Evolutionary conservation across 2,329 filamentous ascomycete species (phyloP), one percentile per base, ranked within the genome.

Genomic region (Tolypocladium pustulatum): DNA sequence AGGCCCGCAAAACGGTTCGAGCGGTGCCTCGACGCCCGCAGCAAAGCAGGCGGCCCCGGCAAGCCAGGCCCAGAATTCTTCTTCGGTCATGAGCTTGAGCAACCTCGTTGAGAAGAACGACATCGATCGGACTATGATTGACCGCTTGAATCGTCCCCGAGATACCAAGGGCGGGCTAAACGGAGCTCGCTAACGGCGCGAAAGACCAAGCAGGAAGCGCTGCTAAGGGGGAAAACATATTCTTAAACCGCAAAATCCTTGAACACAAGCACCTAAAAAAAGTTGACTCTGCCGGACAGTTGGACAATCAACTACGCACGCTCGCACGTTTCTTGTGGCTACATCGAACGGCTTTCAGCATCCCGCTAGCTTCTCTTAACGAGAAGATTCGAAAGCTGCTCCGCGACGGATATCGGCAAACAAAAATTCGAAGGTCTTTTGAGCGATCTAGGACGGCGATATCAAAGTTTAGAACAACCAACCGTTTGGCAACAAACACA

Each of bases 41-140:
- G 69, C 67, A 65, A 57, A 34, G 38, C 68, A 60, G 61, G 22
- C 66, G 57, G 38, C 61, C 58, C 34, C 62, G 57, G 13, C 66
- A 61, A 55, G 58, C 55, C 61, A 61, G 30, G 64, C 66, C 58
- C 64, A 65, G 55, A 65, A 63, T 37, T 63, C 67, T 17, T 57
- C 66, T 13, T 80, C 78, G n/a, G 74, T 80, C 27, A 82, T 82
- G 79, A 82, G 78, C 64, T 65, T 81, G 46, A 78, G 76, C 65
- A 80, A 78, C 59, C 69, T 81, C 61, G 76, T 81, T 66, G 79
- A 78, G 34, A 76, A 75, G 64, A 78, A 73, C 63, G 80, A 83
- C 59, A 82, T 83, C 59, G 81, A 84, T 64, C 75, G 75, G 63
- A 76, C 71, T 60, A 84, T 84, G 81, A 72, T 84, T 58, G 75